Conservation (phyloP, 306 rosid genomes). For the Pueraria montana region DNA sequence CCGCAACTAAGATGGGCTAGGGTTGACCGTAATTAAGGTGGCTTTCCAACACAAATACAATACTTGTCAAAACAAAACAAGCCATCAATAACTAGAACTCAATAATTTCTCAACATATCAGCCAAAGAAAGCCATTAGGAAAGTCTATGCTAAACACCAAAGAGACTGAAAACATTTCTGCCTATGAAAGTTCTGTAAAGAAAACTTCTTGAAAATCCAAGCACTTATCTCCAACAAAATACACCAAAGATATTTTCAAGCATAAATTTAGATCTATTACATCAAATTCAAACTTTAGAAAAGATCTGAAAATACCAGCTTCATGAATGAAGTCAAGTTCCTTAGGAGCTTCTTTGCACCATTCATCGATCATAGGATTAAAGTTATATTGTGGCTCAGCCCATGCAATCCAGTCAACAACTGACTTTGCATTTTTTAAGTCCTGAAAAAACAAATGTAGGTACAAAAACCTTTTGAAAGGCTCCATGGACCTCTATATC, state of each 20-base stretch:
- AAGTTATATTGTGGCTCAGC: slow-evolving; percentile 95
- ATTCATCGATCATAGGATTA: slow-evolving; percentile 97
- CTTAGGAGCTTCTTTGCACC: slow-evolving; percentile 99
- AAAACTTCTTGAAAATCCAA: slow-evolving; percentile 8
- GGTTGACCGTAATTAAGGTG: not conserved
- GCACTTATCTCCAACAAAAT: slow-evolving; percentile 36
- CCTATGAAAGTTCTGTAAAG: too few species aligned
- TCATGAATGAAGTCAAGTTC: slow-evolving; percentile 94
- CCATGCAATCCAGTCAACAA: slow-evolving; percentile 99
- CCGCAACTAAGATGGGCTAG: not conserved
- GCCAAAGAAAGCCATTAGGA: slow-evolving; percentile 9
- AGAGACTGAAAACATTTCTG: slow-evolving; percentile 8
- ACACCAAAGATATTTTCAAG: slow-evolving; percentile 31
- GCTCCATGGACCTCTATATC: slow-evolving; percentile 46
- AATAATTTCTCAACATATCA: slow-evolving; percentile 26
- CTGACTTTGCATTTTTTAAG: slow-evolving; percentile 90
- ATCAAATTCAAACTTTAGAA: slow-evolving; percentile 37
- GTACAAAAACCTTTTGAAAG: slow-evolving; percentile 40
- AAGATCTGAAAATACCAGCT: slow-evolving; percentile 74
- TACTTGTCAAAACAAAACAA: slow-evolving; percentile 21
- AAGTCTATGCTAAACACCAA: slow-evolving; percentile 38
- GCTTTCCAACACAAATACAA: not conserved
- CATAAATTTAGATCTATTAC: slow-evolving; percentile 25
- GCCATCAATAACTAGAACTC: not conserved
- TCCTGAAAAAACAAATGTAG: slow-evolving; percentile 71